Percentiles rank a stretch among this genome's conserved stretches.
Conservation (phyloP, 2,329 filamentous ascomycete species). For the Colletotrichum tamarilloi region DNA sequence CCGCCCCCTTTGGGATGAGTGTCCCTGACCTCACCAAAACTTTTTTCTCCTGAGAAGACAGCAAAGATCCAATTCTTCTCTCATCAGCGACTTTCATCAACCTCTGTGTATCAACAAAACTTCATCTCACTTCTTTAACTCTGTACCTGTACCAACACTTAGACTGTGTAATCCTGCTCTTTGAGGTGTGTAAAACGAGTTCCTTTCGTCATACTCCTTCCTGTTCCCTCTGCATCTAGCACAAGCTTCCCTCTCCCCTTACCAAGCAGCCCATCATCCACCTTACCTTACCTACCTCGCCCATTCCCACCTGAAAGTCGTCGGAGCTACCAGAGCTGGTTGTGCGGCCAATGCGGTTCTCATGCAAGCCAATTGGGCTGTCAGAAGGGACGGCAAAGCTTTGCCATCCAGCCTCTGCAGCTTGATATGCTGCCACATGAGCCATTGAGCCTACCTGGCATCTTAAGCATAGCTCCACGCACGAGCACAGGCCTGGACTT, state of each 20-base stretch:
- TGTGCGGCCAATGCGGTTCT: constrained; percentile 3
- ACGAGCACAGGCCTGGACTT: background rate
- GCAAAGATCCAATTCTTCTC: constrained; percentile 10
- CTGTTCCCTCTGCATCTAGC: background rate
- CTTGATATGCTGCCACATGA: constrained; percentile 1
- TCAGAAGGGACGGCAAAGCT: background rate
- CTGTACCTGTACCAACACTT: constrained; percentile 34
- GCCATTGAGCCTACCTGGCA: constrained; percentile 2
- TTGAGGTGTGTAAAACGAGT: constrained; percentile 25
- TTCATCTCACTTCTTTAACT: constrained; percentile 53
- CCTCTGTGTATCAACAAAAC: constrained; percentile 41
- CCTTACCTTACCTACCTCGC: background rate
- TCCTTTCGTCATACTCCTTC: constrained; percentile 8
- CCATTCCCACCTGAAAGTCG: constrained; percentile 6
- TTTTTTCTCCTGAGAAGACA: constrained; percentile 19
- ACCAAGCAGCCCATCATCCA: background rate
- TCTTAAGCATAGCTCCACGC: constrained; percentile 26
- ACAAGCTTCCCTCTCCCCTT: constrained; percentile 2
- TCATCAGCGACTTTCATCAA: constrained; percentile 20
- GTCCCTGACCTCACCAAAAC: constrained; percentile 35
- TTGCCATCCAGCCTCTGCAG: constrained; percentile 3
- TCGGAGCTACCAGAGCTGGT: constrained; percentile 8
- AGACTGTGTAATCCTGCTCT: constrained; percentile 30
- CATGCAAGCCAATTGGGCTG: constrained; percentile 15
- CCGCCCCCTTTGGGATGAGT: background rate